These are phyloP conservation scores for Apiotrichum brassicae DNA, from an alignment of 1,284 basidiomycete genomes.

Conservation along the genomic window DNA sequence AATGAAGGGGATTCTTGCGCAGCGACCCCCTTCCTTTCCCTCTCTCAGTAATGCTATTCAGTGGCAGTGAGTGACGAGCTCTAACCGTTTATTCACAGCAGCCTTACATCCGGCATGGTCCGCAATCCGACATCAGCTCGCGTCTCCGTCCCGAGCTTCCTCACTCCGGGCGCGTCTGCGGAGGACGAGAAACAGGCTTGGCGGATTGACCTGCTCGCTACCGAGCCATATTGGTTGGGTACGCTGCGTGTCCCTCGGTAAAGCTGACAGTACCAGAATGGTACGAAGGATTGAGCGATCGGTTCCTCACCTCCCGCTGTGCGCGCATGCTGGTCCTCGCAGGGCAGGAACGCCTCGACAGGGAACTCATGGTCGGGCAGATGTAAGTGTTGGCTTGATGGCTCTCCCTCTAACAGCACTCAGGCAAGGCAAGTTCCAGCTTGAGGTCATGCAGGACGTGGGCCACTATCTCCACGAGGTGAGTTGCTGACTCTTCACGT, in stretches of 20 bases:
- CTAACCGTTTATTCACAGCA: slow-evolving; percentile 33
- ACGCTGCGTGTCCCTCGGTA: slow-evolving; percentile 29
- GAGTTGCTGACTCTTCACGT: slow-evolving; percentile 17
- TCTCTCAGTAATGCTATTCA: slow-evolving; percentile 77
- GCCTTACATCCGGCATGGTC: slow-evolving; percentile 68
- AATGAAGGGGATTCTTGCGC: slow-evolving; percentile 82
- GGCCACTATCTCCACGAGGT: slow-evolving; percentile 95
- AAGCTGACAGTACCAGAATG: slow-evolving; percentile 57
- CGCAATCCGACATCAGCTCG: slow-evolving; percentile 72
- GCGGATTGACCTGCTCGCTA: slow-evolving; percentile 76
- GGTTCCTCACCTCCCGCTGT: slow-evolving; percentile 68
- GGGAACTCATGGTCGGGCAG: slow-evolving; percentile 92
- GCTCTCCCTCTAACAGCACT: background rate
- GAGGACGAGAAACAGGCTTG: slow-evolving; percentile 52
- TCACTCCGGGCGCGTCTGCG: slow-evolving; percentile 50
- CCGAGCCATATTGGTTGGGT: slow-evolving; percentile 87
- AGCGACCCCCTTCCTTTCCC: slow-evolving; percentile 75
- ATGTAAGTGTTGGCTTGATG: slow-evolving; percentile 54
- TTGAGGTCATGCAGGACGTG: slow-evolving; percentile 75
- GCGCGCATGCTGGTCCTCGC: slow-evolving; percentile 85
- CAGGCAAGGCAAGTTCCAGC: slow-evolving; percentile 85
- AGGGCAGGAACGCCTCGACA: slow-evolving; percentile 86
- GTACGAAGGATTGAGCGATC: slow-evolving; percentile 74
- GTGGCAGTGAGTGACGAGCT: slow-evolving; percentile 73
- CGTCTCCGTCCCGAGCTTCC: slow-evolving; percentile 71